Evolutionary conservation across 2,329 filamentous ascomycete genomes (phyloP), one percentile per base, ranked within the genome.

Genomic region (Hymenoscyphus fructigenus): DNA sequence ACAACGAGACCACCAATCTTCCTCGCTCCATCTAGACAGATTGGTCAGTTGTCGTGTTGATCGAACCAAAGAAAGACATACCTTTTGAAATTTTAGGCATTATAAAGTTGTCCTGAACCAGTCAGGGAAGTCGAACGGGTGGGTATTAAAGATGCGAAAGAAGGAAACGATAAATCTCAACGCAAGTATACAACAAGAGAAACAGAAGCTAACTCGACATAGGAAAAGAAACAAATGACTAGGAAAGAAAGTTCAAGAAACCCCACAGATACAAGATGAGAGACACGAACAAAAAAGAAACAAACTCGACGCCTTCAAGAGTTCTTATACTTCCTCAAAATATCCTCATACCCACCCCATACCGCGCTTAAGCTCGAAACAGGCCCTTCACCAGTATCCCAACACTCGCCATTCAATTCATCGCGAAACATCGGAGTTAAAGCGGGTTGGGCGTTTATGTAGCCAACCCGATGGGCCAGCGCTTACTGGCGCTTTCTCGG

Each of bases 11-110:
- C 47, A 23, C 47, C 47, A 53, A 53, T 53, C 20, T 53, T 53
- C 47, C 23, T 53, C 20, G 47, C 47, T 53, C 47, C 47, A 26
- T 53, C 47, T 53, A 26, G 10, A 26, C 9, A 26, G 1, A 26
- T 23, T 26, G 47, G 12, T 53, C 20, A 53, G 47, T 53, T 15
- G 1, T 5, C 3, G 10, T 23, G 10, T 53, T 14, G n/a, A 50
- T 50, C 15, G 7, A 26, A 26, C 20, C 20, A 5, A 53, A 23
- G 20, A 53, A 53, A 1, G 9, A 23, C 20, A 23, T 53, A 53
- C 47, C 47, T 53, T 53, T 53, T 23, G 47, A 53, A 53, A 53
- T 23, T 53, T 26, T 53, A 53, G 47, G 20, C 47, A 53, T 53
- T 53, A 53, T 53, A 23, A 26, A 12, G 1, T 26, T 12, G 44